Base-by-base conservation (phyloP, 1,139 yeast genomes). In the Torulaspora pretoriensis region DNA sequence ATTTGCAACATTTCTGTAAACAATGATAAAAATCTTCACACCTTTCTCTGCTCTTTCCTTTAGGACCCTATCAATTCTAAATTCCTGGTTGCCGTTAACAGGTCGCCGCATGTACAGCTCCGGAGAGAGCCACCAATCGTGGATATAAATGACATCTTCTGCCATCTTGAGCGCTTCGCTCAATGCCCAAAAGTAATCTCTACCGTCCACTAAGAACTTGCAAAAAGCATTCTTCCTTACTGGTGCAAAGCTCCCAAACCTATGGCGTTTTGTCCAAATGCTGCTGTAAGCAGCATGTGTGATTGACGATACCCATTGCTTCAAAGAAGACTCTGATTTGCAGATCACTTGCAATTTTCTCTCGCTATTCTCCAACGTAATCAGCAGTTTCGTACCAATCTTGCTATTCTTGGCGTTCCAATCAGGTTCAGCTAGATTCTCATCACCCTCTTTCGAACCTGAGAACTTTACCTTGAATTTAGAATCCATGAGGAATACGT, bases 61-160 rank as follows among this genome's bases (percentile, higher is more conserved):
- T 54, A 94, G 71, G 3, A 94, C 67, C 59, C 98, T 75, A 65
- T 94, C 99, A 40, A 94, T 69, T 62, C 99, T 77, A 83, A 90
- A 92, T 54, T 87, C 86, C 63, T 94, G 97, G 57, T 92, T 90
- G 10, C 96, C 96, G 64, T 87, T 84, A 0, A 96, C 92, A 0
- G 98, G 98, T 43, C 99, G 74, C 52, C 98, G 77, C 68, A 94
- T 70, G 58, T 94, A 92, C 8, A 92, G 64, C 63, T 94, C 98
- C 0, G 99, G 99, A 8, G 94, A 79, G 26, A 94, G 71, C 98
- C 98, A 94, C 99, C 99, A 94, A 63, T 92, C 99, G 63, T 92
- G 97, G 43, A 94, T 88, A 63, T 83, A 94, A 35, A 94, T 84
- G 1, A 86, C 94, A 69, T 92, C 98, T 56, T 82, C 82, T 1